These are phyloP conservation scores for Apiotrichum akiyoshidainum DNA, from an alignment of 1,284 basidiomycete species.

Conservation along the genomic window DNA sequence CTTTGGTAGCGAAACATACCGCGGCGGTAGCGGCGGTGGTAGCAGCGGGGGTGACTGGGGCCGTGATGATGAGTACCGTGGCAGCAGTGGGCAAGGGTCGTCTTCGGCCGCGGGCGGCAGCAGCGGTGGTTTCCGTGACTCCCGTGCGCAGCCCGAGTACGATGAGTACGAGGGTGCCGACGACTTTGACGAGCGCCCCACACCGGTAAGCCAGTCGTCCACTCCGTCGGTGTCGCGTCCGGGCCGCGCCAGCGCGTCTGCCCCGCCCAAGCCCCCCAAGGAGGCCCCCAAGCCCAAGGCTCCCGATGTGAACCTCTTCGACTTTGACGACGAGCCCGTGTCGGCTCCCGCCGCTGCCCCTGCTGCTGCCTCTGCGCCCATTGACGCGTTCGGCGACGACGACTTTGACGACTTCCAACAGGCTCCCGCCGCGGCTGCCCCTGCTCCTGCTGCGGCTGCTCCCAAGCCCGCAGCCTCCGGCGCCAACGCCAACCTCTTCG, in stretches of 20 bases:
- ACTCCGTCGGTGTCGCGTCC: conserved; percentile 10
- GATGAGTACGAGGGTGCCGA: conserved; percentile 98
- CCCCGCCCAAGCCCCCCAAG: conserved; percentile 36
- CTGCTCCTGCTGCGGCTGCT: conserved; percentile 30
- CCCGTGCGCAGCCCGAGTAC: conserved; percentile 24
- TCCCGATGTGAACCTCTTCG: conserved; percentile 66
- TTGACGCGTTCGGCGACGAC: conserved; percentile 53
- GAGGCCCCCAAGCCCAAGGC: conserved; percentile 48
- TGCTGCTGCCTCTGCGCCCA: conserved; percentile 24
- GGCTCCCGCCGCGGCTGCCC: conserved; percentile 61
- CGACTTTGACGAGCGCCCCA: conserved; percentile 63
- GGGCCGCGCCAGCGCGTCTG: background rate
- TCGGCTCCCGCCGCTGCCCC: conserved; percentile 28
- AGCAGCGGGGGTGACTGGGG: conserved; percentile 41
- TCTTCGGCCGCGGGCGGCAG: background rate
- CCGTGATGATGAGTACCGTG: conserved; percentile 28
- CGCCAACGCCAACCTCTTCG: conserved; percentile 53
- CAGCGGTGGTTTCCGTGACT: conserved; percentile 9
- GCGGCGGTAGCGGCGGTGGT: conserved; percentile 55
- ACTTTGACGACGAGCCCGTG: conserved; percentile 65
- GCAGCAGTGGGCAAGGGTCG: conserved; percentile 6
- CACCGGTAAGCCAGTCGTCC: conserved; percentile 32
- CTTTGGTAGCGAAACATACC: conserved; percentile 68
- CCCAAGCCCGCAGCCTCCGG: conserved; percentile 10
- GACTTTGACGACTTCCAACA: conserved; percentile 91